A percentile compares a stretch with the other conserved stretches of the same genome.
Evolutionary conservation across 73 alveolate species (phyloP).

Genomic region (Uronychia setigera): DNA sequence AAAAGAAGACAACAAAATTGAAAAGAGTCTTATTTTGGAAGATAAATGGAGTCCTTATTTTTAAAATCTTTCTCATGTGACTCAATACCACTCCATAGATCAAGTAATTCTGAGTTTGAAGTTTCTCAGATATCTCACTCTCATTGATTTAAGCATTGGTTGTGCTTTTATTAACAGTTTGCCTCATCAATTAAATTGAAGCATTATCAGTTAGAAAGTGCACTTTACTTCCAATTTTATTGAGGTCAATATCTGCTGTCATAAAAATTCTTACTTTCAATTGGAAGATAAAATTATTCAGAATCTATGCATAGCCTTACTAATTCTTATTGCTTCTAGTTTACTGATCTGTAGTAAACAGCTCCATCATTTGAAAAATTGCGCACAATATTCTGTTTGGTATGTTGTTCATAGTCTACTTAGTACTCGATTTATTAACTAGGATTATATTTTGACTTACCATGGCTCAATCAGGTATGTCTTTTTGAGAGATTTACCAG

Average conservation of each 20-base stretch:
- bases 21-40: conserved; percentile 13
- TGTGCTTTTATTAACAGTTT: not conserved
- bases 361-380: not conserved
- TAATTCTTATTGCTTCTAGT: not conserved
- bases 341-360: not conserved
- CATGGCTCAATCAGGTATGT: not conserved
- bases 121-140: not conserved
- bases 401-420: not conserved
- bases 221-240: not conserved
- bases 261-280: not conserved
- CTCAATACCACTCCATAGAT: conserved; percentile 23
- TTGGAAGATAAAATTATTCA: not conserved
- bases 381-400: not conserved
- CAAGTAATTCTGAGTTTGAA: not conserved
- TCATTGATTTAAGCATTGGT: not conserved
- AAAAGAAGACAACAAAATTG: not conserved
- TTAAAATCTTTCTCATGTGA: conserved; percentile 25
- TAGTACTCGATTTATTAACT: not conserved
- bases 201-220: not conserved
- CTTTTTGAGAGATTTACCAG: not conserved
- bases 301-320: not conserved
- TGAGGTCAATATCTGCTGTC: not conserved
- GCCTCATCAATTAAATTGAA: not conserved
- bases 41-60: conserved; percentile 28
- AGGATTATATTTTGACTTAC: not conserved